Evolutionary conservation across 192 early-diverging fungal species (phyloP), one percentile per base, ranked within the genome.

Genomic region (Polychytrium aggregatum): DNA sequence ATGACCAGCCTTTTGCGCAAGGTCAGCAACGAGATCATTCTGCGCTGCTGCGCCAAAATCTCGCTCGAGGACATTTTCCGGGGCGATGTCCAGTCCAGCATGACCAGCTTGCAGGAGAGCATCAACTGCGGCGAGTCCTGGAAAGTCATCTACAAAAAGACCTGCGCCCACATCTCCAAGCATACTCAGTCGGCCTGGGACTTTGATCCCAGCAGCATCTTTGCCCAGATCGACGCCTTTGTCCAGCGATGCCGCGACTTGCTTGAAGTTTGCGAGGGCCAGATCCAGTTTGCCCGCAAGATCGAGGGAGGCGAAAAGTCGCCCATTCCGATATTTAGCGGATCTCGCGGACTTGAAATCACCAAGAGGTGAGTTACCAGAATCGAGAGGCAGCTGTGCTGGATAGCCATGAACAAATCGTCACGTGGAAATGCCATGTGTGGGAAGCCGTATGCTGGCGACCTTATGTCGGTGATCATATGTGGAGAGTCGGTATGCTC

Each of bases 201-300:
- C 38, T 79, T 81, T 44, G 78, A 81, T 48, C 72, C 76, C 47
- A 78, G 73, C 51, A 71, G 67, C 53, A 81, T 81, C 18, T 81
- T 81, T 69, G 78, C 78, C 3, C 78, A 81, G 48, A 74, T 81
- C 33, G 78, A 81, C 67, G 78, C 78, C 8, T 81, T 79, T 56
- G 73, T 81, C 9, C 72, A 76, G 46, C 51, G 78, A 28, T 81
- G 78, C 48, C 59, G 76, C 16, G 75, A 81, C 44, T 52, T 81
- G 34, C 44, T 76, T 14, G 72, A 76, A 46, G 73, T 81, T 4
- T 81, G 78, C 48, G 78, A 81, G 52, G 73, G 78, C 11, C 78
- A 81, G 55, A 72, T 81, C 55, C 78, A 81, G 48, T 81, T 81
- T 59, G 65, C 77, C 31, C 51, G 78, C 25, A 81, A 81, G 44